Percentiles rank a stretch among this genome's conserved stretches.
Conservation (phyloP, 2,329 filamentous ascomycete species). For the Monilinia fructicola region DNA sequence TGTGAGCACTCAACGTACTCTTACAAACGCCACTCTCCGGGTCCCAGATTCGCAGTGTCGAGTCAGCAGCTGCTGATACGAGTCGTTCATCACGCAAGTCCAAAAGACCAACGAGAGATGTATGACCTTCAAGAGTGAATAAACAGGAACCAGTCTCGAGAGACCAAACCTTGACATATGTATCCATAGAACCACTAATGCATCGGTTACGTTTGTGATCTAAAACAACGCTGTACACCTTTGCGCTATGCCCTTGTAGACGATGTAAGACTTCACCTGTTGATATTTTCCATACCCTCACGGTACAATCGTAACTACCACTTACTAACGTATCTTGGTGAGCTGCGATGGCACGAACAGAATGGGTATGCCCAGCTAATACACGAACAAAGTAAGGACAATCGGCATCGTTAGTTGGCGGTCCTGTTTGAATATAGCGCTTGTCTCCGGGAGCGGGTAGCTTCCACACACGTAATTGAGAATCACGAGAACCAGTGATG, state of each 20-base stretch:
- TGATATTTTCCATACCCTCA: slow-evolving; percentile 96
- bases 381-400: slow-evolving; percentile 94
- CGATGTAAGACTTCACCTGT: slow-evolving; percentile 86
- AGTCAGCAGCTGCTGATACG: slow-evolving; percentile 93
- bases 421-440: slow-evolving; percentile 75
- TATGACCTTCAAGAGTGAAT: slow-evolving; percentile 89
- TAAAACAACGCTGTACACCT: slow-evolving; percentile 95
- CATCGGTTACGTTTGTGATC: slow-evolving; percentile 90
- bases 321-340: slow-evolving; percentile 95
- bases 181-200: slow-evolving; percentile 98
- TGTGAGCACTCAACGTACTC: slow-evolving; percentile 87
- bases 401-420: slow-evolving; percentile 70
- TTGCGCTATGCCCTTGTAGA: slow-evolving; percentile 81
- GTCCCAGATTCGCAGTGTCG: slow-evolving; percentile 94
- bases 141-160: slow-evolving; percentile 81
- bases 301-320: slow-evolving; percentile 93
- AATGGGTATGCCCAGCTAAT: slow-evolving; percentile 83
- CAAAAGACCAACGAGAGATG: slow-evolving; percentile 84
- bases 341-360: slow-evolving; percentile 92
- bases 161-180: slow-evolving; percentile 96
- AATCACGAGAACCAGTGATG: slow-evolving; percentile 95
- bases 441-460: slow-evolving; percentile 78
- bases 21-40: slow-evolving; percentile 89
- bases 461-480: slow-evolving; percentile 90
- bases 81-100: slow-evolving; percentile 87